A percentile compares a stretch with the other conserved stretches of the same genome.
These are phyloP conservation scores for Cryptosporidium parvum DNA, from an alignment of 169 alveolate genomes.

Conservation along the genomic window DNA sequence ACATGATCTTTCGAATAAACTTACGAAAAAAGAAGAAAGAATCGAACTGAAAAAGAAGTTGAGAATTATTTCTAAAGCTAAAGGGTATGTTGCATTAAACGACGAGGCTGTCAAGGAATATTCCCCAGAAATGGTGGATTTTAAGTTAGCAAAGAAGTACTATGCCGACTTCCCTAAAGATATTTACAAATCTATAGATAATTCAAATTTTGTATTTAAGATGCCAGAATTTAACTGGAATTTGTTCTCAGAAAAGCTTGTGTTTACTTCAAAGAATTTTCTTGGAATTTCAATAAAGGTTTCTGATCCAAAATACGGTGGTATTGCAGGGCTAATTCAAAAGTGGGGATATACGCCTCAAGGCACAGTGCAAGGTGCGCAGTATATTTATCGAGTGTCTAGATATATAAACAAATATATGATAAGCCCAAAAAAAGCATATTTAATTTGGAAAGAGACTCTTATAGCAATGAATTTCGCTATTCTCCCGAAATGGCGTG, in stretches of 20 bases:
- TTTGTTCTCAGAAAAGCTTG: conserved; percentile 15
- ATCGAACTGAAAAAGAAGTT: conserved; percentile 34
- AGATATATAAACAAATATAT: conserved; percentile 62
- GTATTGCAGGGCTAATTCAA: conserved; percentile 28
- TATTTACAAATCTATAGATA: not conserved
- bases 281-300: conserved; percentile 49
- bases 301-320: conserved; percentile 58
- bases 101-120: conserved; percentile 33
- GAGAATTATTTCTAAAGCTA: conserved; percentile 63
- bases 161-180: conserved; percentile 46
- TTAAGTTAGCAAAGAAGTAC: conserved; percentile 54
- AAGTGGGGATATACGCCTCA: conserved; percentile 72
- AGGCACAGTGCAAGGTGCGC: conserved; percentile 75
- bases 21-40: conserved; percentile 51
- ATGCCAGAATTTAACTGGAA: conserved; percentile 56
- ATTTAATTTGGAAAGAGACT: conserved; percentile 68
- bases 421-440: conserved; percentile 70
- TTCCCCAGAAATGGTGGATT: conserved; percentile 46
- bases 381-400: conserved; percentile 66
- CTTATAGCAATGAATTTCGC: conserved; percentile 49
- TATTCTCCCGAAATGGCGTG: conserved; percentile 76
- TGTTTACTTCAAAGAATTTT: conserved; percentile 9
- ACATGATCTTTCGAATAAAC: not conserved
- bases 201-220: conserved; percentile 15
- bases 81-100: conserved; percentile 47